Evolutionary conservation across 1,139 yeast genomes (phyloP).

Genomic region (Lodderomyces parapsilosis): DNA sequence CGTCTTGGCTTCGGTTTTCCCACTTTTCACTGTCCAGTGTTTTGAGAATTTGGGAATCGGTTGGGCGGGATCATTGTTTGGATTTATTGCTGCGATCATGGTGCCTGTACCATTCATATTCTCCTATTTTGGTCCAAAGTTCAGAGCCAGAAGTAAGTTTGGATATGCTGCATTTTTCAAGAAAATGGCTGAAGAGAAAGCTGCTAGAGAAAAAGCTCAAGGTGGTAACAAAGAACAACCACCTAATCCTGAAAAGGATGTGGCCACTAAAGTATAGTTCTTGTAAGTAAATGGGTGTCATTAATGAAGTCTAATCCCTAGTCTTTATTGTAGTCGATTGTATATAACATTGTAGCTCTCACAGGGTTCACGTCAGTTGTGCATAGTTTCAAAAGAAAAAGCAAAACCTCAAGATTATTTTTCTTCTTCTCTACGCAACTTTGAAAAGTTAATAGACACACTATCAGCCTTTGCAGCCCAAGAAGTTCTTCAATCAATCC

Average conservation of each 20-base stretch:
- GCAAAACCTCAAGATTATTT: too few relatives aligned
- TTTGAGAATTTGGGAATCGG: conserved; percentile 35
- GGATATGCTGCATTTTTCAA: conserved; percentile 56
- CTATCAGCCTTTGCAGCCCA: too few relatives aligned
- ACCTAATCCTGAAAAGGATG: conserved; percentile 6
- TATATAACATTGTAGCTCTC: too few relatives aligned
- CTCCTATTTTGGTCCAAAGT: conserved; percentile 51
- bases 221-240: neutral
- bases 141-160: conserved; percentile 55
- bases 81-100: conserved; percentile 32
- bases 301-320: too few relatives aligned
- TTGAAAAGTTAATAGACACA: too few relatives aligned
- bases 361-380: too few relatives aligned
- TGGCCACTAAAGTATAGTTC: conserved; percentile 11
- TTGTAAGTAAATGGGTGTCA: too few relatives aligned
- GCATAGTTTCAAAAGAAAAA: too few relatives aligned
- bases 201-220: conserved; percentile 13
- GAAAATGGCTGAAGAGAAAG: conserved; percentile 27
- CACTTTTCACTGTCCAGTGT: conserved; percentile 47
- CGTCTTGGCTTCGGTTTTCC: conserved; percentile 59
- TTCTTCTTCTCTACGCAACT: too few relatives aligned
- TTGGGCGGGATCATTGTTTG: conserved; percentile 41
- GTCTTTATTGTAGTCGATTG: too few relatives aligned
- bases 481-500: neutral
- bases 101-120: conserved; percentile 47